phyloP scores from a whole-genome alignment of 1,284 basidiomycete genomes.

The Puccinia novopanici region DNA sequence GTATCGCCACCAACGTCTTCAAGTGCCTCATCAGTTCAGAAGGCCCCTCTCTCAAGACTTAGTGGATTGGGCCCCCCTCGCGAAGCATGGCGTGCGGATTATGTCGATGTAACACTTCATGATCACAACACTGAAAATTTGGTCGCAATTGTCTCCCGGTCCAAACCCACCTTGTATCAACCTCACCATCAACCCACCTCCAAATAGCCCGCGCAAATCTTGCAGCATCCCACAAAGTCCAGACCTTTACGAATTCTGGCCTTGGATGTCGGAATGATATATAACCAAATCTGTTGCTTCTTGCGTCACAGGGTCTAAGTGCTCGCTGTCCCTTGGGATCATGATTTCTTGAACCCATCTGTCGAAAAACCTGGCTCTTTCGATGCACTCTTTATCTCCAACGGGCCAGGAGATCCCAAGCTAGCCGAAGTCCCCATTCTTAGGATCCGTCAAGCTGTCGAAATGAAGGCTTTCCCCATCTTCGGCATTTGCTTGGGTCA shows the following conservation, averaged over 20 bases:
- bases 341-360: slow-evolving; percentile 75
- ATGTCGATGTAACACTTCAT: slow-evolving; percentile 75
- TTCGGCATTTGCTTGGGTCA: slow-evolving; percentile 99
- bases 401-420: slow-evolving; percentile 96
- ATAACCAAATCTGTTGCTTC: slow-evolving; percentile 98
- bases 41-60: slow-evolving; percentile 5
- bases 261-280: slow-evolving; percentile 98
- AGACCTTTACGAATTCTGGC: slow-evolving; percentile 82
- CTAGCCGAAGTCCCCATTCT: slow-evolving; percentile 73
- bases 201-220: slow-evolving; percentile 60
- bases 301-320: slow-evolving; percentile 87
- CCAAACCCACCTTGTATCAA: slow-evolving; percentile 71
- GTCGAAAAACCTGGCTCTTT: slow-evolving; percentile 70
- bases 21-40: slow-evolving; percentile 15
- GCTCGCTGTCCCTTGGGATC: slow-evolving; percentile 96
- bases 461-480: slow-evolving; percentile 76
- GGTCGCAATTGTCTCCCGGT: slow-evolving; percentile 81
- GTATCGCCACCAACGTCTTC: slow-evolving; percentile 8
- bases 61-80: slow-evolving; percentile 51
- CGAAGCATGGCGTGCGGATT: slow-evolving; percentile 75
- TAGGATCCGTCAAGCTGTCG: slow-evolving; percentile 72
- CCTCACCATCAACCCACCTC: slow-evolving; percentile 63
- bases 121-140: slow-evolving; percentile 90
- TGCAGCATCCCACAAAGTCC: slow-evolving; percentile 72
- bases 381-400: slow-evolving; percentile 95